Conservation (phyloP, 2,329 filamentous ascomycete genomes). For the Diaporthe humulicola region DNA sequence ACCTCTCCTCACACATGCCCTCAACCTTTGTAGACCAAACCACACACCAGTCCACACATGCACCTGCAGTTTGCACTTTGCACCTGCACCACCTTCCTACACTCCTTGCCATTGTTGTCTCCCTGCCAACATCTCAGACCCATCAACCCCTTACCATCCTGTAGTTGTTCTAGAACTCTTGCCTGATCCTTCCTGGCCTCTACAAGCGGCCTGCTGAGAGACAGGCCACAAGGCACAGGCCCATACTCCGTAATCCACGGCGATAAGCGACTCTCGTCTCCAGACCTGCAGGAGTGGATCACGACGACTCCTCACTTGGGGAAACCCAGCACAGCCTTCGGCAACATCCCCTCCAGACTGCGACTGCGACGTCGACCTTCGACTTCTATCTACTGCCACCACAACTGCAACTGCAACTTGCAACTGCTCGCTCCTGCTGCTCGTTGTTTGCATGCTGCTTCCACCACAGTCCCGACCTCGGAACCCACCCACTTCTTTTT, state of each 20-base stretch:
- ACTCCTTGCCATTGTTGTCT: not conserved
- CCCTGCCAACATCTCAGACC: not conserved
- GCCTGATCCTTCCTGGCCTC: not conserved
- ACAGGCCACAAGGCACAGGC: constrained; percentile 8
- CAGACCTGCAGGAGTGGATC: constrained; percentile 19
- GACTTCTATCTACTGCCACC: not conserved
- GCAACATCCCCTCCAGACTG: not conserved
- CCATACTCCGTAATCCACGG: not conserved
- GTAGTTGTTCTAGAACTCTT: not conserved
- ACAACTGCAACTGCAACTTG: not conserved
- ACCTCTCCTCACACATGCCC: not conserved
- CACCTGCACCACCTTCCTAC: not conserved
- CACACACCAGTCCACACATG: not conserved
- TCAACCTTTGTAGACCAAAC: not conserved
- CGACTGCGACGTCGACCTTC: not conserved
- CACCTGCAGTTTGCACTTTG: not conserved
- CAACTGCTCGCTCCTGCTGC: not conserved
- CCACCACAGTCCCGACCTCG: not conserved
- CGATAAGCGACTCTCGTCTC: constrained; percentile 10
- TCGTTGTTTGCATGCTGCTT: not conserved
- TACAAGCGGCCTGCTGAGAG: not conserved
- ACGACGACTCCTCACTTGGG: constrained; percentile 22
- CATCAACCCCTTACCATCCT: not conserved
- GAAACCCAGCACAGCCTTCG: not conserved
- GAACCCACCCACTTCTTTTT: not conserved